A percentile compares a stretch with the other conserved stretches of the same genome.
Evolutionary conservation across 192 early-diverging fungal species (phyloP).

Genomic region (Mortierella antarctica): DNA sequence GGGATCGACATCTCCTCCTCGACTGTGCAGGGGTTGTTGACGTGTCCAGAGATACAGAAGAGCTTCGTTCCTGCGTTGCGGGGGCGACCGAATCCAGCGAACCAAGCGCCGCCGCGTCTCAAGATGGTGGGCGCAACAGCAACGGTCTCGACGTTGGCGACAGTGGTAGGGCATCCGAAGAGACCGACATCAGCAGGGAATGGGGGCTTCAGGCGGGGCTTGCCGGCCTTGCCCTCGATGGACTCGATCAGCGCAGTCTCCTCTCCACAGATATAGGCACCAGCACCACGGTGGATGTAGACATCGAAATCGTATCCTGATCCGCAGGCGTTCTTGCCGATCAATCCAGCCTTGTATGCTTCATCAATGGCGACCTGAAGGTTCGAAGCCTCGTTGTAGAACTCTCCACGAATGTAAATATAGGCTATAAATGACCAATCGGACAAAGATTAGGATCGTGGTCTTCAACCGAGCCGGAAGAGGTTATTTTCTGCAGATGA

Average conservation of each 20-base stretch:
- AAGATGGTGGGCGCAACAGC: constrained; percentile 95
- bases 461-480: not conserved
- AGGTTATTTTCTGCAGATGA: not conserved
- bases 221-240: constrained; percentile 97
- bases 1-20: constrained; percentile 99
- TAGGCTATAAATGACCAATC: constrained; percentile 69
- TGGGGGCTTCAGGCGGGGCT: constrained; percentile 98
- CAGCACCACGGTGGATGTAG: constrained; percentile 97
- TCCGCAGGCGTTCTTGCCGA: constrained; percentile 99
- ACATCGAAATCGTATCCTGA: constrained; percentile 97
- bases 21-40: constrained; percentile 97
- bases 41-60: constrained; percentile 97
- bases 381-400: constrained; percentile 95
- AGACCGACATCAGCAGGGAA: constrained; percentile 99
- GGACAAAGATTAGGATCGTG: not conserved
- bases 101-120: constrained; percentile 89
- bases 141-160: constrained; percentile 99
- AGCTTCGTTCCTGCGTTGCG: constrained; percentile 97
- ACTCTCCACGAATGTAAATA: constrained; percentile 97
- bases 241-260: constrained; percentile 91
- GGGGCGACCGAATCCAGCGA: constrained; percentile 92
- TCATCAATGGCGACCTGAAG: constrained; percentile 96
- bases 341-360: constrained; percentile 95
- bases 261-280: constrained; percentile 98
- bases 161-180: constrained; percentile 99